Percentiles rank a stretch among this genome's conserved stretches.
These are phyloP conservation scores for Neoboletus subvelutipes DNA, from an alignment of 768 basidiomycete genomes.

Conservation along the genomic window DNA sequence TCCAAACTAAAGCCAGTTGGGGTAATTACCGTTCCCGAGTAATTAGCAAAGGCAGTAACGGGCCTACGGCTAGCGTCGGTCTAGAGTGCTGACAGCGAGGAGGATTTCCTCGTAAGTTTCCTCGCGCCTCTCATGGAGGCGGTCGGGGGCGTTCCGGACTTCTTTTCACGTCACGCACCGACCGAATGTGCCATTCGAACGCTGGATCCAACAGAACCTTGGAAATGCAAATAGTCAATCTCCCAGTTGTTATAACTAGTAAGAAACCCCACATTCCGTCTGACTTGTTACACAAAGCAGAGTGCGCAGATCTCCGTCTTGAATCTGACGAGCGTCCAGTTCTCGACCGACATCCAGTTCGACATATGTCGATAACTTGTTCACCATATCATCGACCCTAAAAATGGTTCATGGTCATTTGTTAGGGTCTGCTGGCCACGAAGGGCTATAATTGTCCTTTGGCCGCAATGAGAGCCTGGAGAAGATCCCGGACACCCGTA, in stretches of 20 bases:
- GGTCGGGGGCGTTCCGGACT: not conserved
- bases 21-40: too few species aligned
- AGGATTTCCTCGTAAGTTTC: too few species aligned
- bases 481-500: too few species aligned
- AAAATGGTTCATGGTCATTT: not conserved
- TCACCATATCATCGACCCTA: not conserved
- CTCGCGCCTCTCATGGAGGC: too few species aligned
- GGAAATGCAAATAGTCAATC: not conserved
- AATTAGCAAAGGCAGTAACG: too few species aligned
- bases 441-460: too few species aligned
- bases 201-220: not conserved
- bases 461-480: too few species aligned
- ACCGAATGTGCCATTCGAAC: not conserved
- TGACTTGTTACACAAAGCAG: not conserved
- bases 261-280: not conserved
- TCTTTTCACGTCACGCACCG: not conserved
- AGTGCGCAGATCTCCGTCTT: not conserved
- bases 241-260: not conserved
- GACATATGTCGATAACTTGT: not conserved
- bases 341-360: not conserved
- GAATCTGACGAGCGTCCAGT: not conserved
- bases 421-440: too few species aligned
- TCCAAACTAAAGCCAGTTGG: too few species aligned
- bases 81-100: too few species aligned
- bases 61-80: too few species aligned